Evolutionary conservation across 208 protist genomes (phyloP).

Genomic region (Wallacemonas sp.): DNA sequence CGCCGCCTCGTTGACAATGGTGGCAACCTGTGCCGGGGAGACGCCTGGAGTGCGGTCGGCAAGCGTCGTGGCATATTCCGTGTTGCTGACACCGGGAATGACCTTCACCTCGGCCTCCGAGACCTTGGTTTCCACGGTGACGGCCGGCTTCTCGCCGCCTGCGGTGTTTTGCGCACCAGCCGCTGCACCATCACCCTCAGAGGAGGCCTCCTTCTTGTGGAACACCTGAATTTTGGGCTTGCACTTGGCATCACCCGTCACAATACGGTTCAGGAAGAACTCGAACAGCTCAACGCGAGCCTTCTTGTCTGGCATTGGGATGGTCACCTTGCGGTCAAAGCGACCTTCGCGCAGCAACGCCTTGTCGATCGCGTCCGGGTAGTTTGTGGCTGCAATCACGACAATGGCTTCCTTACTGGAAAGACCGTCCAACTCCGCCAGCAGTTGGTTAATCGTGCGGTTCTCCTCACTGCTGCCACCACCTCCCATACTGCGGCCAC

Average conservation of each 20-base stretch:
- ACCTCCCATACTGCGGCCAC: slow-evolving; percentile 80
- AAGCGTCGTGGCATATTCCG: slow-evolving; percentile 62
- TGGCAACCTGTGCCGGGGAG: slow-evolving; percentile 95
- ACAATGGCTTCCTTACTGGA: slow-evolving; percentile 93
- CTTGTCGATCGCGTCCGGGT: slow-evolving; percentile 95
- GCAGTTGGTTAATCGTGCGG: slow-evolving; percentile 97
- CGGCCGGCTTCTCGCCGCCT: slow-evolving; percentile 17
- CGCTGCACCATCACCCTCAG: slow-evolving; percentile 22
- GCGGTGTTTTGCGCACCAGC: not conserved
- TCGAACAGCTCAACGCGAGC: slow-evolving; percentile 90
- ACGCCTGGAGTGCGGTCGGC: slow-evolving; percentile 92
- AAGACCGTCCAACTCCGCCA: slow-evolving; percentile 96
- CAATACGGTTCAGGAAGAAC: slow-evolving; percentile 84
- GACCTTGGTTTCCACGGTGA: slow-evolving; percentile 34
- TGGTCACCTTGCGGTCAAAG: slow-evolving; percentile 92
- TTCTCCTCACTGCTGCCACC: slow-evolving; percentile 92
- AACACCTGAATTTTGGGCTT: slow-evolving; percentile 82
- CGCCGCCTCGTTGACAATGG: slow-evolving; percentile 97
- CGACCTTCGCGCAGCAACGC: slow-evolving; percentile 91
- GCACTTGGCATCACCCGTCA: slow-evolving; percentile 86
- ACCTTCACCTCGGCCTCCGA: slow-evolving; percentile 54
- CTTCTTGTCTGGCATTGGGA: slow-evolving; percentile 88
- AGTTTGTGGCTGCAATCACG: slow-evolving; percentile 98
- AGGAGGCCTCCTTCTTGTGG: slow-evolving; percentile 46
- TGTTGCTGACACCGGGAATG: slow-evolving; percentile 80